Percentiles rank a stretch among this genome's conserved stretches.
Evolutionary conservation across 257 asterid genomes (phyloP).

Genomic region (Jaltomata sinuosa): DNA sequence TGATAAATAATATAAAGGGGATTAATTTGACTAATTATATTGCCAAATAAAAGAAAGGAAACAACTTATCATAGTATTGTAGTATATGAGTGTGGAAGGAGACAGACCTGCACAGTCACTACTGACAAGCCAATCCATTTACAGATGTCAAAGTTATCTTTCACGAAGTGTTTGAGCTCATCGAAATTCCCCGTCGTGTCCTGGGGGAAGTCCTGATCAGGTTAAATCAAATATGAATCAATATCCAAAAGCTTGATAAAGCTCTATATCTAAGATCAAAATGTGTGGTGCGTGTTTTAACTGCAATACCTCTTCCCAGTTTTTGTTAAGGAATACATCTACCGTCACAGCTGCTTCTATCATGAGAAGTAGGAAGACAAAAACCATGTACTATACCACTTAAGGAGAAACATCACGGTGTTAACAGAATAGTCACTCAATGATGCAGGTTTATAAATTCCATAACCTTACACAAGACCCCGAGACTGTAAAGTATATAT

Average conservation of each 20-base stretch:
- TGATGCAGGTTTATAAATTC: background rate
- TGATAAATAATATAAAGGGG: background rate
- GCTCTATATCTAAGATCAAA: background rate
- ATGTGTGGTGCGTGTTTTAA: background rate
- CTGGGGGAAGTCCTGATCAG: constrained; percentile 46
- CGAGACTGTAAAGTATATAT: background rate
- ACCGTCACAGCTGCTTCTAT: constrained; percentile 69
- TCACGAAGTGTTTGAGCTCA: constrained; percentile 53
- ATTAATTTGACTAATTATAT: background rate
- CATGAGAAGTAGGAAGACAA: constrained; percentile 55
- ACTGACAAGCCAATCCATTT: constrained; percentile 73
- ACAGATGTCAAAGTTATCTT: constrained; percentile 66
- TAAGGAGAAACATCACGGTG: constrained; percentile 33
- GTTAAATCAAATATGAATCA: background rate
- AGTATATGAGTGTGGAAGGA: constrained; percentile 4
- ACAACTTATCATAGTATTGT: background rate
- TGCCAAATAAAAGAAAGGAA: background rate
- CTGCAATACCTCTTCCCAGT: constrained; percentile 77
- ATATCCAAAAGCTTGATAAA: background rate
- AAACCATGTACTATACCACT: constrained; percentile 52
- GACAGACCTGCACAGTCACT: constrained; percentile 64
- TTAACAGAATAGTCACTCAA: background rate
- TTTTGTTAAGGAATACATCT: constrained; percentile 63
- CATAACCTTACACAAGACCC: background rate
- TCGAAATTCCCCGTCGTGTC: constrained; percentile 73